phyloP scores from a whole-genome alignment of 352 stramenopile genomes.

The Phytophthora pistaciae region DNA sequence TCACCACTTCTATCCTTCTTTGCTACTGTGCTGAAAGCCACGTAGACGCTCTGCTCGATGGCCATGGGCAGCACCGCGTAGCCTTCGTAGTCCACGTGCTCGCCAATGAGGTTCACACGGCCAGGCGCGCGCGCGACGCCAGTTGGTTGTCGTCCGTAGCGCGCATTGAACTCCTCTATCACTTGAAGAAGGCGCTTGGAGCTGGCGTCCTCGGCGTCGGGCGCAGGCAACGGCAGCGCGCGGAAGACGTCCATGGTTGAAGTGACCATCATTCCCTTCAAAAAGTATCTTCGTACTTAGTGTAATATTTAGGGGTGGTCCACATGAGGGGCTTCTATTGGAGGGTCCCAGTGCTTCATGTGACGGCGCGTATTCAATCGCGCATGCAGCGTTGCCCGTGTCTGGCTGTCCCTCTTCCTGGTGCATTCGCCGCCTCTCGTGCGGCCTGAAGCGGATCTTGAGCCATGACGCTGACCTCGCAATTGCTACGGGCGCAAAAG shows the following conservation, averaged over 20 bases:
- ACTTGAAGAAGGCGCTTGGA: constrained; percentile 19
- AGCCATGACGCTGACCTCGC: constrained; percentile 24
- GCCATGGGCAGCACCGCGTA: constrained; percentile 89
- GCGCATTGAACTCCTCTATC: constrained; percentile 32
- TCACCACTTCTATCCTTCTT: background rate
- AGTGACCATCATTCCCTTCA: constrained; percentile 13
- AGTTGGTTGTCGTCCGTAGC: constrained; percentile 36
- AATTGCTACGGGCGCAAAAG: constrained; percentile 17
- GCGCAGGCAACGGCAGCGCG: constrained; percentile 17
- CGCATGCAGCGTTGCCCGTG: constrained; percentile 19
- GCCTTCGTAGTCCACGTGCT: constrained; percentile 91
- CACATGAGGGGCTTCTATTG: constrained; percentile 20
- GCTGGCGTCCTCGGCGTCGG: background rate
- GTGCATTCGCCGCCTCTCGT: constrained; percentile 16
- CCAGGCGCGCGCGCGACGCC: constrained; percentile 70
- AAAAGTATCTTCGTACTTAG: constrained; percentile 30
- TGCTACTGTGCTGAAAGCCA: constrained; percentile 47
- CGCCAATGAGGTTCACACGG: constrained; percentile 89
- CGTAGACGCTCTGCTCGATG: constrained; percentile 63
- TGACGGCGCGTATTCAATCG: constrained; percentile 29
- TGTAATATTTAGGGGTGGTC: background rate
- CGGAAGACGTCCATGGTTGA: constrained; percentile 40
- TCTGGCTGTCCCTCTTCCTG: constrained; percentile 9
- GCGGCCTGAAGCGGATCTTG: background rate
- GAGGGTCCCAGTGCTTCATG: constrained; percentile 8